Conservation (phyloP, 371 early-diverging fungal genomes). For the Chytridium lagenaria region DNA sequence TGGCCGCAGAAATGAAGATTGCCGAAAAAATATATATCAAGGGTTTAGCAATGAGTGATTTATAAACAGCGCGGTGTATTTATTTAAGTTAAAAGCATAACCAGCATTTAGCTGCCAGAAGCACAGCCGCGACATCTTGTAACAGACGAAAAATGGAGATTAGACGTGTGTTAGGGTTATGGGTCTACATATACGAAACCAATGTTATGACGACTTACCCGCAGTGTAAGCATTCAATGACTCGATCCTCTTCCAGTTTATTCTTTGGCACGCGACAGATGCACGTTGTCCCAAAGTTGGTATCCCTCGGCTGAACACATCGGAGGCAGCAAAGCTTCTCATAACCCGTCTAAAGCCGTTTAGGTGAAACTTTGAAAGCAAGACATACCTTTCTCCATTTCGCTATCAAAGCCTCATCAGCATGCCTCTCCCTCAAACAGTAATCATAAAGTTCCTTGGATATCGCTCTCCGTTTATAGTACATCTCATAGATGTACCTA, state of each 20-base stretch:
- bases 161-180: neutral
- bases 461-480: conserved; percentile 93
- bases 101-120: conserved; percentile 52
- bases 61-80: too few relatives aligned
- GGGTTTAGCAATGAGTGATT: too few relatives aligned
- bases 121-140: conserved; percentile 54
- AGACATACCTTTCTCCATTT: conserved; percentile 95
- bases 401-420: conserved; percentile 93
- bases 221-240: conserved; percentile 94
- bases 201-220: conserved; percentile 62
- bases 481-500: conserved; percentile 93
- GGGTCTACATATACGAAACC: neutral
- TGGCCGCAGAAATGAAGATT: too few relatives aligned
- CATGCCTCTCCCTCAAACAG: conserved; percentile 87
- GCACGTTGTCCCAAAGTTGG: conserved; percentile 97
- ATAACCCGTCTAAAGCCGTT: conserved; percentile 62
- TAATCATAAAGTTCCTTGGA: conserved; percentile 91
- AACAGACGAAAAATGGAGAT: neutral
- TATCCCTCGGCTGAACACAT: conserved; percentile 97
- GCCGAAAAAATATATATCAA: too few relatives aligned
- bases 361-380: neutral
- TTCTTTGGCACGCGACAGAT: conserved; percentile 97
- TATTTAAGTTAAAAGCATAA: too few relatives aligned
- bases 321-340: conserved; percentile 98
- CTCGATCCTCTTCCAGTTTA: conserved; percentile 85